Conservation (phyloP, 345 rosid species). For the Mercurialis annua region DNA sequence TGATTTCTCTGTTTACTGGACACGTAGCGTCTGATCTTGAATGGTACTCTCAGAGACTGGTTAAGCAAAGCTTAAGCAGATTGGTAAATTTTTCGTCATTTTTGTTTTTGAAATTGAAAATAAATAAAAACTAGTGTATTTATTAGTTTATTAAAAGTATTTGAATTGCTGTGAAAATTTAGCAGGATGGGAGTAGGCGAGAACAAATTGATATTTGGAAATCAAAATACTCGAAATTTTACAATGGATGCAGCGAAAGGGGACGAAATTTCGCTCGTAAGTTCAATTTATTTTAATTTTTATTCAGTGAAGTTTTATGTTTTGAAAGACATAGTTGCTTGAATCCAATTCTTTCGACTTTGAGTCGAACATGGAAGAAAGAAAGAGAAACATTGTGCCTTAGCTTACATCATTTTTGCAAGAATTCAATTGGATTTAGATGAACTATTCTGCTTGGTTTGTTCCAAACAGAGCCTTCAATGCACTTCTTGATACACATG, state of each 20-base stretch:
- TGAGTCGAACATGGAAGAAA: too few relatives aligned
- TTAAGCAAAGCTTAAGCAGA: slow-evolving; percentile 42
- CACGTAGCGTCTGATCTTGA: slow-evolving; percentile 94
- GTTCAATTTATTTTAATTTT: slow-evolving; percentile 17
- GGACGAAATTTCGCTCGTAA: slow-evolving; percentile 63
- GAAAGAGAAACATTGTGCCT: too few relatives aligned
- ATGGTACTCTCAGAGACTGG: slow-evolving; percentile 87
- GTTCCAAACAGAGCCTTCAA: too few relatives aligned
- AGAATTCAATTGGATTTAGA: too few relatives aligned
- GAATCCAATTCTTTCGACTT: too few relatives aligned
- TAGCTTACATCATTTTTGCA: too few relatives aligned
- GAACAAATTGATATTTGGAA: slow-evolving; percentile 83
- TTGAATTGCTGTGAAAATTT: not conserved
- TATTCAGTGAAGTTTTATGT: too few relatives aligned
- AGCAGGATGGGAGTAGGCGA: slow-evolving; percentile 49
- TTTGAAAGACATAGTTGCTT: too few relatives aligned
- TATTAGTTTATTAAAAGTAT: not conserved
- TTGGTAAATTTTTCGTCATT: slow-evolving; percentile 41
- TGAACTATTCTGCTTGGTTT: too few relatives aligned
- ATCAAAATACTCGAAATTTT: slow-evolving; percentile 58
- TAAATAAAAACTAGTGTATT: too few relatives aligned
- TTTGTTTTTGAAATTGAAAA: not conserved
- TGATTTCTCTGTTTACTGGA: slow-evolving; percentile 89
- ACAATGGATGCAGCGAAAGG: slow-evolving; percentile 80
- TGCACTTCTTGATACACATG: too few relatives aligned